These are phyloP conservation scores for Tulasnella sp. DNA, from an alignment of 768 basidiomycete species.

Conservation along the genomic window DNA sequence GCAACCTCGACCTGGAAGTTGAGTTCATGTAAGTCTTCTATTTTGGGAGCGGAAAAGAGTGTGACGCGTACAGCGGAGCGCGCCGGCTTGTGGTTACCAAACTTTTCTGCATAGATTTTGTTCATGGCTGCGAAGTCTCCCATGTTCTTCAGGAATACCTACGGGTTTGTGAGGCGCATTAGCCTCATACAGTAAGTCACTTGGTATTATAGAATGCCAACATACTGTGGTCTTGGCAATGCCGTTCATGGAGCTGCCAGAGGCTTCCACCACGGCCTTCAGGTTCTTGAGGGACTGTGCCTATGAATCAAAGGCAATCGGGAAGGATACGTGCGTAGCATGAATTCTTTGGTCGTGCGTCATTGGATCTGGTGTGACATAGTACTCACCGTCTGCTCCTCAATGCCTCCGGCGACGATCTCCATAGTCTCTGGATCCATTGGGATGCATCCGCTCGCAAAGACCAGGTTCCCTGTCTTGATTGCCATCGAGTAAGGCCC, in stretches of 20 bases:
- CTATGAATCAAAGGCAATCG: conserved; percentile 19
- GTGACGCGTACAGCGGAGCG: conserved; percentile 59
- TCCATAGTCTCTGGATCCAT: conserved; percentile 61
- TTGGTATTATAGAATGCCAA: conserved; percentile 12
- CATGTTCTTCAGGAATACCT: conserved; percentile 93
- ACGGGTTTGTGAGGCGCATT: neutral
- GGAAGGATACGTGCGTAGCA: too few species aligned
- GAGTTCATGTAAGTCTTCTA: neutral
- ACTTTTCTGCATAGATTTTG: conserved; percentile 67
- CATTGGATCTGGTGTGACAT: neutral
- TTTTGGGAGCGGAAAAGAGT: neutral
- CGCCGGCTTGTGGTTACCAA: conserved; percentile 87
- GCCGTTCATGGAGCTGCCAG: conserved; percentile 63
- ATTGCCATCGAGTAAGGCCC: conserved; percentile 86
- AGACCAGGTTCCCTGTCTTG: conserved; percentile 73
- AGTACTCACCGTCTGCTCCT: conserved; percentile 50
- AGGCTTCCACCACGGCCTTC: conserved; percentile 68
- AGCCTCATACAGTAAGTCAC: neutral
- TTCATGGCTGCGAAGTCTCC: conserved; percentile 80
- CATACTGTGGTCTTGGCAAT: conserved; percentile 87
- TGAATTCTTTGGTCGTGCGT: neutral
- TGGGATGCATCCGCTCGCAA: conserved; percentile 82
- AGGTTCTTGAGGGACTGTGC: conserved; percentile 80
- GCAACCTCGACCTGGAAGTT: conserved; percentile 23
- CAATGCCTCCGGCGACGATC: conserved; percentile 63